Evolutionary conservation across 768 basidiomycete genomes (phyloP).

Genomic region (Naganishia vaughanmartiniae): DNA sequence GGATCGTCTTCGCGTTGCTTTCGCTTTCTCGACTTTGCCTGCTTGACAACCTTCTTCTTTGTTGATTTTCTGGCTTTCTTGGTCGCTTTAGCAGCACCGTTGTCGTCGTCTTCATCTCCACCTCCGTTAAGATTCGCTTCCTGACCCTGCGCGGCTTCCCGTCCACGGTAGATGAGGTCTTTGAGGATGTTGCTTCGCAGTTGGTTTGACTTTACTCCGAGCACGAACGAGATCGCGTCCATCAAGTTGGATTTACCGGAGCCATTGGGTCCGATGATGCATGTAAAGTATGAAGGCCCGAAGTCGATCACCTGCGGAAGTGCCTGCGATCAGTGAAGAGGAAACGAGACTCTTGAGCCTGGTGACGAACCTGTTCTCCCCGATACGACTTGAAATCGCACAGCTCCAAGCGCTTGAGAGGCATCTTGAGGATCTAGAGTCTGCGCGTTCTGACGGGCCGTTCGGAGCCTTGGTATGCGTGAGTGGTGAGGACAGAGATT

Average conservation of each 20-base stretch:
- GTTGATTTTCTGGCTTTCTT: constrained; percentile 2
- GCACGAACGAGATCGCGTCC: constrained; percentile 99
- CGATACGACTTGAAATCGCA: constrained; percentile 98
- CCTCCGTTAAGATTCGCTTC: constrained; percentile 24
- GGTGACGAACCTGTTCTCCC: constrained; percentile 49
- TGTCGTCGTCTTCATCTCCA: constrained; percentile 10
- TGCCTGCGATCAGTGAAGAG: constrained; percentile 39
- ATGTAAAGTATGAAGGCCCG: constrained; percentile 68
- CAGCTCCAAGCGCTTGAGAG: constrained; percentile 63
- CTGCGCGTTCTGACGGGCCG: neutral
- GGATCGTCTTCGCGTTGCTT: constrained; percentile 34
- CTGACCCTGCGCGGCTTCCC: constrained; percentile 55
- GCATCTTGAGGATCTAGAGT: constrained; percentile 39
- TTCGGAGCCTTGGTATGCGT: neutral
- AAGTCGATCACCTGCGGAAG: constrained; percentile 49
- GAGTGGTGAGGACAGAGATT: neutral
- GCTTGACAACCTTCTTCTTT: constrained; percentile 12
- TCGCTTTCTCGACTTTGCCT: constrained; percentile 28
- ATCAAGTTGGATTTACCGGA: constrained; percentile 98
- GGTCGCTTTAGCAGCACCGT: constrained; percentile 11
- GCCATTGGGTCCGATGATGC: constrained; percentile 96
- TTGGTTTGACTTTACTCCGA: constrained; percentile 91
- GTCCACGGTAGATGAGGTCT: constrained; percentile 93
- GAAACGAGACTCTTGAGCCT: neutral
- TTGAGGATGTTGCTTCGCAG: constrained; percentile 88